These are phyloP conservation scores for Paecilomyces sp. DNA, from an alignment of 2,329 filamentous ascomycete genomes.

Conservation along the genomic window DNA sequence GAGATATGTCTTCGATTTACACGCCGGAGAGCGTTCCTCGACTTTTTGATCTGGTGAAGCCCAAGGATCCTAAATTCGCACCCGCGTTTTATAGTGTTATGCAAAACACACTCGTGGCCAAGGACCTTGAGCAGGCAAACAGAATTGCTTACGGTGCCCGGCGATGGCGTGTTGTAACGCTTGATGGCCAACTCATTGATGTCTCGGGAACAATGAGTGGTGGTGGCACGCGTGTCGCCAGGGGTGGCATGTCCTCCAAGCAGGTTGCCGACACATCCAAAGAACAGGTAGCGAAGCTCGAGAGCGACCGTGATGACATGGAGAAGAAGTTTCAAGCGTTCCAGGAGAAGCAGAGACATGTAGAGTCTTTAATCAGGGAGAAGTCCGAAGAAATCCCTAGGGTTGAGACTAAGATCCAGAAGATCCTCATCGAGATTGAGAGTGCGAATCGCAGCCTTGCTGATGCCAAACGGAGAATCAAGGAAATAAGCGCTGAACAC, in stretches of 20 bases:
- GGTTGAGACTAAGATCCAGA: slow-evolving; percentile 85
- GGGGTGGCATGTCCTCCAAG: slow-evolving; percentile 94
- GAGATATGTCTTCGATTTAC: slow-evolving; percentile 70
- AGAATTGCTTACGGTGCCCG: slow-evolving; percentile 90
- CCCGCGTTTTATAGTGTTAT: slow-evolving; percentile 94
- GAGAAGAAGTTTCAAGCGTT: slow-evolving; percentile 79
- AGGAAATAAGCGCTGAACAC: slow-evolving; percentile 75
- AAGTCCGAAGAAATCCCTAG: slow-evolving; percentile 73
- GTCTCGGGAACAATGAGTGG: slow-evolving; percentile 98
- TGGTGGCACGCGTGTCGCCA: slow-evolving; percentile 83
- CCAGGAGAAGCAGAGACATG: slow-evolving; percentile 73
- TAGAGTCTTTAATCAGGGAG: slow-evolving; percentile 65
- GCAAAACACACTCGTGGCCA: slow-evolving; percentile 89
- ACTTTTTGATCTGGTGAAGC: slow-evolving; percentile 84
- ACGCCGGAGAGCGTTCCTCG: slow-evolving; percentile 90
- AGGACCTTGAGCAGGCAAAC: slow-evolving; percentile 90
- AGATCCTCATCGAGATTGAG: slow-evolving; percentile 79
- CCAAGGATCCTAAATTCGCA: slow-evolving; percentile 78
- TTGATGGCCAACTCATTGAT: slow-evolving; percentile 92
- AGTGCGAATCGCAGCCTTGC: slow-evolving; percentile 76
- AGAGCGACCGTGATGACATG: slow-evolving; percentile 75
- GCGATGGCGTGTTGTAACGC: slow-evolving; percentile 92
- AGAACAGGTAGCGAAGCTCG: slow-evolving; percentile 81
- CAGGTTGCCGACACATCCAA: slow-evolving; percentile 78
- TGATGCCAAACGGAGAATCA: slow-evolving; percentile 76